These are phyloP conservation scores for Verbascum thapsus DNA, from an alignment of 257 asterid species.

Conservation along the genomic window DNA sequence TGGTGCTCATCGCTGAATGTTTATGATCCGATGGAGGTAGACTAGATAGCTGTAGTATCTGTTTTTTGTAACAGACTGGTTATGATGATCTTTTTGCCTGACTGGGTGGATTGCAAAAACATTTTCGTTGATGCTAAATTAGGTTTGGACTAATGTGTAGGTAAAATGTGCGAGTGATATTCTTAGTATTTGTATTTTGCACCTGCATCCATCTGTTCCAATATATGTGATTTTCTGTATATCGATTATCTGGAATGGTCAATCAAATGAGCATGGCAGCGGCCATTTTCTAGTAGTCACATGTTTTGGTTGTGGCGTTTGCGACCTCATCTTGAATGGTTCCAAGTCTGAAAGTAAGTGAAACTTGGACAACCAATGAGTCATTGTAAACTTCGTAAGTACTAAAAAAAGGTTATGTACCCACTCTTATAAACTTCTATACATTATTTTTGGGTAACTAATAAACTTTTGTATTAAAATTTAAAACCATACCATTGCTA, in stretches of 20 bases:
- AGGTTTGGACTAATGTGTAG: conserved; percentile 17
- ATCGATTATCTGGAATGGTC: neutral
- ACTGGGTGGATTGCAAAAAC: conserved; percentile 23
- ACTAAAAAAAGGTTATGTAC: too few species aligned
- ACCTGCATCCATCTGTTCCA: neutral
- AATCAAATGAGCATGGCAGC: neutral
- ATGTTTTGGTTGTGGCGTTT: too few species aligned
- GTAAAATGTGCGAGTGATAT: conserved; percentile 12
- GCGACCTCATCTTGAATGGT: too few species aligned
- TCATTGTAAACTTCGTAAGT: too few species aligned
- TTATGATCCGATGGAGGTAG: conserved; percentile 3
- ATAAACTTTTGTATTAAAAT: too few species aligned
- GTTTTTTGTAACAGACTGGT: conserved; percentile 13
- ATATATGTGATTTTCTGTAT: neutral
- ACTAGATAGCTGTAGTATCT: conserved; percentile 21
- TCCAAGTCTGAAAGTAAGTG: too few species aligned
- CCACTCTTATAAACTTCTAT: too few species aligned
- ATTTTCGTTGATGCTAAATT: conserved; percentile 25
- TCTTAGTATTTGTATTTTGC: neutral
- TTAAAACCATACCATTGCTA: too few species aligned
- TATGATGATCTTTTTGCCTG: conserved; percentile 19
- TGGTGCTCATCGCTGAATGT: conserved; percentile 66
- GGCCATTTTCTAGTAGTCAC: too few species aligned
- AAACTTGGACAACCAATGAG: too few species aligned
- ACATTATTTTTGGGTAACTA: too few species aligned